phyloP scores from a whole-genome alignment of 768 basidiomycete genomes.

The Hortiboletus flavorubellus region DNA sequence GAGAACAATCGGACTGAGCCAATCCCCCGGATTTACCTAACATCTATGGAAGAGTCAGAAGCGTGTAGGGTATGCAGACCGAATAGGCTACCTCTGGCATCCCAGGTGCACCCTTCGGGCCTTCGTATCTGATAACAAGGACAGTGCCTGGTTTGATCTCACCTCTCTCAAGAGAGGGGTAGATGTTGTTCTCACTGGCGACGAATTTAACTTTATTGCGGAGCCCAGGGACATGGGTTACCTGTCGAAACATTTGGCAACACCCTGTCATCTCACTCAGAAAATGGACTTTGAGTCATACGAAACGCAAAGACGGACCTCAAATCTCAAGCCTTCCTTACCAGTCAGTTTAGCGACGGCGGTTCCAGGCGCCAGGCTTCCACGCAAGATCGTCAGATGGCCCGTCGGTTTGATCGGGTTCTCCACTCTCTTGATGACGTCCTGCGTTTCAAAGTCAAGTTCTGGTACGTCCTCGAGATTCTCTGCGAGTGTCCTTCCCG shows the following conservation, averaged over 20 bases:
- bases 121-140: conserved; percentile 83
- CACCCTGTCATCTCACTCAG: conserved; percentile 43
- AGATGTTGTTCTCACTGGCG: conserved; percentile 62
- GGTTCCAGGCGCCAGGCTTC: conserved; percentile 84
- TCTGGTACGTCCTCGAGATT: conserved; percentile 79
- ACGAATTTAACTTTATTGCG: conserved; percentile 1
- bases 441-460: conserved; percentile 67
- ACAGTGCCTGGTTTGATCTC: conserved; percentile 75
- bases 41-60: conserved; percentile 36
- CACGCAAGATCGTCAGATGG: conserved; percentile 82
- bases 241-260: conserved; percentile 77
- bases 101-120: conserved; percentile 88
- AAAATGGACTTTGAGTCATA: not conserved
- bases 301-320: conserved; percentile 42
- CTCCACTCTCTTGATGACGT: conserved; percentile 66
- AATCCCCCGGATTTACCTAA: conserved; percentile 31
- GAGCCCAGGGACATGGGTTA: conserved; percentile 19
- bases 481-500: conserved; percentile 85
- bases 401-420: conserved; percentile 87
- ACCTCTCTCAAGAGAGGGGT: conserved; percentile 66
- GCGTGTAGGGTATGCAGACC: not conserved
- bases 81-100: conserved; percentile 68
- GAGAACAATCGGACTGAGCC: not conserved
- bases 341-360: conserved; percentile 94
- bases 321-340: conserved; percentile 83